Evolutionary conservation across 169 alveolate genomes (phyloP), one percentile per base, ranked within the genome.

Genomic region (Perkinsus marinus): DNA sequence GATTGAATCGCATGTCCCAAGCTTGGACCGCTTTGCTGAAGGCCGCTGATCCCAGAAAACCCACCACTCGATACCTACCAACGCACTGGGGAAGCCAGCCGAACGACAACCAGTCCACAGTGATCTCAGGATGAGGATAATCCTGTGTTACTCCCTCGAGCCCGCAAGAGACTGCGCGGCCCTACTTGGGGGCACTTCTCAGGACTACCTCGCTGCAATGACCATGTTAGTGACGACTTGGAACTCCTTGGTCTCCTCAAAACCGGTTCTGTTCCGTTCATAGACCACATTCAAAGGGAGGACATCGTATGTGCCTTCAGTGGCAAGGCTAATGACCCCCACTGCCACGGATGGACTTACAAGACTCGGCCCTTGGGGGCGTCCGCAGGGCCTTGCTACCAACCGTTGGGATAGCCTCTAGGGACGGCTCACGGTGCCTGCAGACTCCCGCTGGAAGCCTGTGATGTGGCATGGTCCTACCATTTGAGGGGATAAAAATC

Each of bases 201-300:
- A 96, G 92, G 95, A 93, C 93, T 96, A 97, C 90, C 99, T 95
- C 43, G 98, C 99, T 0, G 97, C 99, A 26, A 97, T 95, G 17
- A 96, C 96, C 89, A 97, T 94, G 92, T 96, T 96, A 7, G 96
- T 93, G n/a, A 96, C 97, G 26, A 97, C 96, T 47, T 97, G 97
- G 93, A 97, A 95, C 41, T 97, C 99, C 92, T 96, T 96, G 10
- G 97, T 95, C 91, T 96, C 98, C 91, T 96, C 99, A 92, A 96
- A 96, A 0, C 99, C 99, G 36, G 99, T 97, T 89, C 97, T 95
- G 93, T 96, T 98, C 90, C 99, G 94, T 92, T 97, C 98, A 91
- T 94, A 97, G 0, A 97, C 97, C 36, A 97, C 98, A 93, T 96
- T 96, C 90, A 97, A 93, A 47, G 96, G 95, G 92, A 95, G 96